Conservation (phyloP, 2,329 filamentous ascomycete species). For the Fusarium tricinctum region DNA sequence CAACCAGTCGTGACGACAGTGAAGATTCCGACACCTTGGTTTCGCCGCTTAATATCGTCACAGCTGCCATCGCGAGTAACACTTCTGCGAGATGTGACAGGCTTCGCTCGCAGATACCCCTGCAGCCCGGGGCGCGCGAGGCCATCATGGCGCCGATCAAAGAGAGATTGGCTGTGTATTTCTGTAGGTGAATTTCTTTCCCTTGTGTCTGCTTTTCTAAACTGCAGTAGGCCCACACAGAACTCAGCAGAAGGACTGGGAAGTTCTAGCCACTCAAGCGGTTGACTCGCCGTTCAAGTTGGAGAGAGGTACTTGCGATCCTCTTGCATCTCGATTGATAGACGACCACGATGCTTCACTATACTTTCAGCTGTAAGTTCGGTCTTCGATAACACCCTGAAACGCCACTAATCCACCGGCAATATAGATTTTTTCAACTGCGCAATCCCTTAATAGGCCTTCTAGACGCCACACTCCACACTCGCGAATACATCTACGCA, state of each 20-base stretch:
- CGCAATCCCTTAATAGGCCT: slow-evolving; percentile 19
- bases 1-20: not conserved
- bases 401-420: not conserved
- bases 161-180: slow-evolving; percentile 17
- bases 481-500: slow-evolving; percentile 16
- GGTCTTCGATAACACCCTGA: rapidly evolving
- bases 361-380: slow-evolving; percentile 15
- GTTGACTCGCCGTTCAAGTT: slow-evolving; percentile 24
- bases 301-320: slow-evolving; percentile 20
- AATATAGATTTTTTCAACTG: slow-evolving; percentile 22
- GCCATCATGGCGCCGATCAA: slow-evolving; percentile 29
- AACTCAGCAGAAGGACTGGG: slow-evolving; percentile 24
- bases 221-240: slow-evolving; percentile 2
- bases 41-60: slow-evolving; percentile 9
- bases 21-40: slow-evolving; percentile 2
- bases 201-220: not conserved
- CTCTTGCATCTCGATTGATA: slow-evolving; percentile 16
- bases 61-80: slow-evolving; percentile 8
- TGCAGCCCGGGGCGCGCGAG: slow-evolving; percentile 20
- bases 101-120: slow-evolving; percentile 19
- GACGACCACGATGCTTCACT: slow-evolving; percentile 17
- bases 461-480: slow-evolving; percentile 15
- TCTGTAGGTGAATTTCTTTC: not conserved
- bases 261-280: slow-evolving; percentile 11
- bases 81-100: slow-evolving; percentile 18